phyloP scores from a whole-genome alignment of 176 grass and related monocot genomes.

The Triticum urartu region DNA sequence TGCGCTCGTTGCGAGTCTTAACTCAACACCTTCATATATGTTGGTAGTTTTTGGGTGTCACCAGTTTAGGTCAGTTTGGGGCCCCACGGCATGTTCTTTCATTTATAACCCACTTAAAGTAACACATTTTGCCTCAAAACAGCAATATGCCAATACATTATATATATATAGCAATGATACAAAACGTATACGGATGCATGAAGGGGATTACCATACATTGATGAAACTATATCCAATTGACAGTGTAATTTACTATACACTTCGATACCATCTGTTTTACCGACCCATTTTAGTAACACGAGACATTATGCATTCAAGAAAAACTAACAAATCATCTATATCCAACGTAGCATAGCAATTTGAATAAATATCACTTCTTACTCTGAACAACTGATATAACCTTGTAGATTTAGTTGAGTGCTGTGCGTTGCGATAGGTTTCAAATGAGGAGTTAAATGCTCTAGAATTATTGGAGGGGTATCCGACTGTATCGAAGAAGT shows the following conservation, averaged over 20 bases:
- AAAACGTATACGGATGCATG: not conserved
- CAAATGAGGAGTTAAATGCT: not conserved
- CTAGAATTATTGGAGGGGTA: not conserved
- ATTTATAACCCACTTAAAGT: not conserved
- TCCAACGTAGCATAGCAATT: not conserved
- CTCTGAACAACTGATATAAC: conserved; percentile 8
- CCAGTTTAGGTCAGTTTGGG: not conserved
- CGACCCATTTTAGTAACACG: not conserved
- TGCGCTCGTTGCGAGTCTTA: not conserved
- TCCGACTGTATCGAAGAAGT: not conserved
- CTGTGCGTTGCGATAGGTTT: not conserved
- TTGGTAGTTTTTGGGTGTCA: conserved; percentile 2
- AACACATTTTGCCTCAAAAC: not conserved
- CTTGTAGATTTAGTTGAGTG: not conserved
- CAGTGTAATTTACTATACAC: not conserved
- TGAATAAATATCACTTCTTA: not conserved
- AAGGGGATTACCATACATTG: not conserved
- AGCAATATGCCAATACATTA: not conserved
- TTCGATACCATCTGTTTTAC: not conserved
- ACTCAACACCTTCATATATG: not conserved
- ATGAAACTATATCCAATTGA: not conserved
- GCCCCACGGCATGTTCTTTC: not conserved
- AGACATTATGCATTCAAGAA: not conserved
- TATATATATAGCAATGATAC: not conserved
- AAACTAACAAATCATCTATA: not conserved